A percentile compares a stretch with the other conserved stretches of the same genome.
Evolutionary conservation across 768 basidiomycete genomes (phyloP).

Genomic region (Auricularia sp.): DNA sequence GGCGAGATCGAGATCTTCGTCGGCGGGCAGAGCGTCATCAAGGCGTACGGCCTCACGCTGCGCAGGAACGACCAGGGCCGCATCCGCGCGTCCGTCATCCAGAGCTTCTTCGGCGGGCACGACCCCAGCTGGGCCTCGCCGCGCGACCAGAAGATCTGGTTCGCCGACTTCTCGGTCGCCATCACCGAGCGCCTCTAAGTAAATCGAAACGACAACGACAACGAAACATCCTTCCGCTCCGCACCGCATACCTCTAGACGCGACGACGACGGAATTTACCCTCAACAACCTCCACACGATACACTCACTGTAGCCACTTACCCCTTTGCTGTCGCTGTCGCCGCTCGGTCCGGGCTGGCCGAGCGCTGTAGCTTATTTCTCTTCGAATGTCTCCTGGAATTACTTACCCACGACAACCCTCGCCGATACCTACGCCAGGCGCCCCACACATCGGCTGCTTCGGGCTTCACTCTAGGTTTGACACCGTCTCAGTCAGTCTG

Average conservation of each 20-base stretch:
- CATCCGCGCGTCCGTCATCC: slow-evolving; percentile 6
- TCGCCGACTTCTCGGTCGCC: slow-evolving; percentile 18
- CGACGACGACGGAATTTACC: neutral
- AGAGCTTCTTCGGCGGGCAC: slow-evolving; percentile 12
- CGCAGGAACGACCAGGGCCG: slow-evolving; percentile 1
- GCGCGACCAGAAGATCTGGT: slow-evolving; percentile 19
- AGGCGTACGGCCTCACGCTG: slow-evolving; percentile 7
- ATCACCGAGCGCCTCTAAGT: slow-evolving; percentile 11
- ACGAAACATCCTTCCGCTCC: neutral
- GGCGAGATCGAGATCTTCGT: slow-evolving; percentile 20
- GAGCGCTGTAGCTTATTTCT: too few species aligned
- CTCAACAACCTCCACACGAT: neutral
- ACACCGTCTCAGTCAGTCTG: too few species aligned
- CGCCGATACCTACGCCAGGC: too few species aligned
- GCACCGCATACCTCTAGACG: neutral
- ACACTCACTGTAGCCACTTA: too few species aligned
- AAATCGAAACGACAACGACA: neutral
- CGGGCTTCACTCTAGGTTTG: too few species aligned
- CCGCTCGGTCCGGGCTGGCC: too few species aligned
- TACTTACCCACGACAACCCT: too few species aligned
- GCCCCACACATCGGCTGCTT: too few species aligned
- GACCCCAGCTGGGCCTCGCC: slow-evolving; percentile 19
- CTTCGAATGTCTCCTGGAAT: too few species aligned
- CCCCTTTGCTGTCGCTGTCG: too few species aligned
- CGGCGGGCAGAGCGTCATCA: slow-evolving; percentile 13